Conservation (phyloP, 179 eudicot species). For the Silene noctiflora region DNA sequence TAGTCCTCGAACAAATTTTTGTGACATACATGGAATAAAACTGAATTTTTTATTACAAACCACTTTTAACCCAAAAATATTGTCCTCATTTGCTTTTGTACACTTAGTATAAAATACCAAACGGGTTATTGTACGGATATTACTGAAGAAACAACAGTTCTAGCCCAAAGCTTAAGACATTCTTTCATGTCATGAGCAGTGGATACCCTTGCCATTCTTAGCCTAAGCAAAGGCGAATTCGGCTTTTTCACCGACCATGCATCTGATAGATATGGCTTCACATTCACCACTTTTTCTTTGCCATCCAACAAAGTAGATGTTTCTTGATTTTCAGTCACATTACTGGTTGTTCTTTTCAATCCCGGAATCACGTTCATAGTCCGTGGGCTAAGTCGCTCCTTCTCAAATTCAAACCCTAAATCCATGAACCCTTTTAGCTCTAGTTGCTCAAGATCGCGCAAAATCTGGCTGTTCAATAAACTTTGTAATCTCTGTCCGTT, state of each 20-base stretch:
- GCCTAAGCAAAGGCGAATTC: conserved; percentile 43
- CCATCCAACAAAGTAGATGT: too few relatives aligned
- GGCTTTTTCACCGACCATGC: conserved; percentile 53
- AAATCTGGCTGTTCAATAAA: conserved; percentile 43
- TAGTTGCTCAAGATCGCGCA: conserved; percentile 54
- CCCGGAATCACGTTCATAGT: conserved; percentile 50
- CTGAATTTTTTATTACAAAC: neutral
- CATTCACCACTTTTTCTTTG: conserved; percentile 20
- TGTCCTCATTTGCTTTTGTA: neutral
- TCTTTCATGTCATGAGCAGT: conserved; percentile 50
- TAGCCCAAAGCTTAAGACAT: conserved; percentile 54
- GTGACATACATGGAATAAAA: too few relatives aligned
- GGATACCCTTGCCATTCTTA: conserved; percentile 39
- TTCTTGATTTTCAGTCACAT: neutral
- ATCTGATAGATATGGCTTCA: conserved; percentile 56
- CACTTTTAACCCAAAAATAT: neutral
- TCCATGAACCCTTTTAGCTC: conserved; percentile 71
- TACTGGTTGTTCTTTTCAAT: conserved; percentile 29
- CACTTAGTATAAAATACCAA: neutral
- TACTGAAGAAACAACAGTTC: conserved; percentile 44
- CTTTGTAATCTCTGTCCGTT: conserved; percentile 20
- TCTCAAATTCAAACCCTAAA: conserved; percentile 49
- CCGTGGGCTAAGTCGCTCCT: conserved; percentile 38
- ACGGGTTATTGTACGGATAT: neutral
- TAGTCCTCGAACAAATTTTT: too few relatives aligned